These are phyloP conservation scores for Chlorella sp. DNA, from an alignment of 139 green algal genomes.

Conservation along the genomic window DNA sequence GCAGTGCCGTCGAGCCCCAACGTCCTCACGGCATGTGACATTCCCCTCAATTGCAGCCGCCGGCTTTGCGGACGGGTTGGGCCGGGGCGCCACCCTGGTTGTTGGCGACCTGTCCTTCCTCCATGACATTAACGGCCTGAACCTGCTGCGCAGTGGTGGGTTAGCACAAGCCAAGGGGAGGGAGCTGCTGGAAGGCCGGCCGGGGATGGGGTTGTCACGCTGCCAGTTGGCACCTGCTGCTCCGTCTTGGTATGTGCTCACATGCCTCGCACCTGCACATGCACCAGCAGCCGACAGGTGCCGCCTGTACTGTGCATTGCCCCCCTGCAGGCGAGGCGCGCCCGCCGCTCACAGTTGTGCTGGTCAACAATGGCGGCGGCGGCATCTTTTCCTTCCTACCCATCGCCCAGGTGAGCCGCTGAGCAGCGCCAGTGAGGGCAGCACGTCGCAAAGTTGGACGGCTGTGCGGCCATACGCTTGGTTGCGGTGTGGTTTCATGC, in stretches of 20 bases:
- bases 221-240: background rate
- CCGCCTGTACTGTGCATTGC: background rate
- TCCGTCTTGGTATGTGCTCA: background rate
- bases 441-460: too few relatives aligned
- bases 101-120: slow-evolving; percentile 98
- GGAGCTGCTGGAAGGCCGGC: too few relatives aligned
- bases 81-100: slow-evolving; percentile 82
- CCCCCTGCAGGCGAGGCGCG: slow-evolving; percentile 47
- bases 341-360: slow-evolving; percentile 90
- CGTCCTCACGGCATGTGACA: too few relatives aligned
- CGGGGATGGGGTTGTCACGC: too few relatives aligned
- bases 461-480: too few relatives aligned
- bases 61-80: slow-evolving; percentile 90
- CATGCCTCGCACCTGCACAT: background rate
- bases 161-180: too few relatives aligned
- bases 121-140: slow-evolving; percentile 96
- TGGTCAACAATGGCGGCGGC: slow-evolving; percentile 97
- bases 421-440: too few relatives aligned
- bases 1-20: too few relatives aligned
- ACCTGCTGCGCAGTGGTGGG: slow-evolving; percentile 78
- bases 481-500: too few relatives aligned
- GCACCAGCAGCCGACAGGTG: background rate
- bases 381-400: slow-evolving; percentile 98
- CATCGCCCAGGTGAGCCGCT: slow-evolving; percentile 58
- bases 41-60: slow-evolving; percentile 54